Base-by-base conservation (phyloP, 768 basidiomycete genomes). In the Candolleomyces eurysporus region DNA sequence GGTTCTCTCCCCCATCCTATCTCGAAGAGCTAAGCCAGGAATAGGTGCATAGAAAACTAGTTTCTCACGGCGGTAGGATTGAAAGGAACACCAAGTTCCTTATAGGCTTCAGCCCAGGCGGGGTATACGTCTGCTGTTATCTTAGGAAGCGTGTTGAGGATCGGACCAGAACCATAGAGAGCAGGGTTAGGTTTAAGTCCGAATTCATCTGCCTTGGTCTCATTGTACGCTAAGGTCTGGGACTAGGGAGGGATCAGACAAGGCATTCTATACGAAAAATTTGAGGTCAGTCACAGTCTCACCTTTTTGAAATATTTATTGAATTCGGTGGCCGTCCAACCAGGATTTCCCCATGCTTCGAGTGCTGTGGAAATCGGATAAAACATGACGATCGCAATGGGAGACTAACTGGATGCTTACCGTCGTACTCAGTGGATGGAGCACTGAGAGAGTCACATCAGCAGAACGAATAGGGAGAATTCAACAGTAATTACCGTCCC, bases 231-330 rank as follows among this genome's bases (percentile, higher is more conserved):
- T 7, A 67, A 46, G 5, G 66, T 57, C 50, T 65, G 60, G 5
- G 64, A 65, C 64, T 50, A 53, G 13, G 22, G 58, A 10, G 31
- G 48, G 10, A 11, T 46, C 30, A 30, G 45, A 4, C 26, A 2
- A 26, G 26, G 2, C 26, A 26, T 26, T 26, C 26, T 26, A 4
- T 26, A 26, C 26, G 26, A 26, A 4, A 26, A 26, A 26, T 2
- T 26, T 26, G 26, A 26, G 26, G 26, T 26, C 4, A 4, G 4
- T 26, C 26, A 4, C 2, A 4, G 26, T 26, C 26, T 26, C 43
- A 64, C 67, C 61, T 65, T 66, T 48, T 52, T 53, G 43, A 67
- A 65, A 31, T 67, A 67, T 21, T 61, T 55, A 22, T 59, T 42
- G 14, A 67, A 48, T 22, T 62, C 61, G 11, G 61, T 16, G 21